phyloP scores from a whole-genome alignment of 306 rosid genomes.

The Glycine soja region DNA sequence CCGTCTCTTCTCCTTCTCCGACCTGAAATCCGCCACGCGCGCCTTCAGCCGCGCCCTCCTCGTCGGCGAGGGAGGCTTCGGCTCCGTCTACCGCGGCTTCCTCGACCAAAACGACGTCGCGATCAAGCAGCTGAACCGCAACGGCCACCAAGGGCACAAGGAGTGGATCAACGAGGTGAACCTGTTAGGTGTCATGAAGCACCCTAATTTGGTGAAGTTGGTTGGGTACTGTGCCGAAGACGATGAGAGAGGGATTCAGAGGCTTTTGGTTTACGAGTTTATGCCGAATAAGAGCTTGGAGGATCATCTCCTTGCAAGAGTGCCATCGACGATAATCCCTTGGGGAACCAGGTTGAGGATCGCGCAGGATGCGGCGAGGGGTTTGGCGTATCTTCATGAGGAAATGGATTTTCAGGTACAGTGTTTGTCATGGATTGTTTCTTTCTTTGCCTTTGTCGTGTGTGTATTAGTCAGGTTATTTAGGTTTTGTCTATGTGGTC shows the following conservation, averaged over 20 bases:
- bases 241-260: constrained; percentile 97
- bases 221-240: constrained; percentile 98
- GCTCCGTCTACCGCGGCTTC: constrained; percentile 78
- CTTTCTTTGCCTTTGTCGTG: neutral
- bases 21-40: constrained; percentile 79
- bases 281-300: constrained; percentile 89
- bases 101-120: constrained; percentile 62
- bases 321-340: constrained; percentile 58
- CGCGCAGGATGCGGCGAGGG: constrained; percentile 90
- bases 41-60: constrained; percentile 74
- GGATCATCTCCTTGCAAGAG: constrained; percentile 85
- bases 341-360: constrained; percentile 81
- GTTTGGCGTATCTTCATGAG: constrained; percentile 93
- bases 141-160: constrained; percentile 95
- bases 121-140: constrained; percentile 88
- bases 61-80: constrained; percentile 96
- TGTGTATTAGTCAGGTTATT: no score
- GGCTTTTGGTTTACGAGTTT: constrained; percentile 92
- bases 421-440: neutral
- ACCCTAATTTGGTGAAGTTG: constrained; percentile 84
- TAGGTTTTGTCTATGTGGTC: neutral
- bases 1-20: constrained; percentile 73
- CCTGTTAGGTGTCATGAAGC: constrained; percentile 87
- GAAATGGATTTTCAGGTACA: constrained; percentile 98
- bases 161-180: constrained; percentile 98